Conservation (phyloP, 192 early-diverging fungal genomes). For the Mortierella hygrophila region DNA sequence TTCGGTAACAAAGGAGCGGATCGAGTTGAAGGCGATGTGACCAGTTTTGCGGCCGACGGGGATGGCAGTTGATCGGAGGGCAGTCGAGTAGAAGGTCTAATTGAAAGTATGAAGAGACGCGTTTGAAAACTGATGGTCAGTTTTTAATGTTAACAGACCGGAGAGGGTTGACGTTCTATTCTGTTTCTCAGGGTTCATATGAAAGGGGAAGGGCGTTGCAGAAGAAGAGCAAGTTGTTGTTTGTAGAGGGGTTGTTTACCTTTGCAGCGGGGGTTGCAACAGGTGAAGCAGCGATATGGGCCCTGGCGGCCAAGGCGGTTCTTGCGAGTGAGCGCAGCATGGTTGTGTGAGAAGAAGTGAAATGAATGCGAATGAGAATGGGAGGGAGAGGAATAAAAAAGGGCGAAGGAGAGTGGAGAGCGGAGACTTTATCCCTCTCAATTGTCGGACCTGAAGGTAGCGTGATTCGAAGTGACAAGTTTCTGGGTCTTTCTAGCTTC, state of each 20-base stretch:
- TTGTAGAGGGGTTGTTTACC: conserved; percentile 4
- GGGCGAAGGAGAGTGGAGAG: neutral
- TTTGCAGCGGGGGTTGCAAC: conserved; percentile 23
- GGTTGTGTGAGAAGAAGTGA: neutral
- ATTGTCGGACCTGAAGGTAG: neutral
- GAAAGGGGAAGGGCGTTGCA: neutral
- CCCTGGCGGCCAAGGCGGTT: conserved; percentile 40
- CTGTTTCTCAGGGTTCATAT: neutral
- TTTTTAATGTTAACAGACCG: neutral
- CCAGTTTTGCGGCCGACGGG: conserved; percentile 26
- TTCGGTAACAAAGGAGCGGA: conserved; percentile 44
- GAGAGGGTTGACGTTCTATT: neutral
- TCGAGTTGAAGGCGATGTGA: conserved; percentile 25
- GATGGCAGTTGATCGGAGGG: conserved; percentile 28
- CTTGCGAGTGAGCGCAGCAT: conserved; percentile 49
- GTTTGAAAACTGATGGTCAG: neutral
- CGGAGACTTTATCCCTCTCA: neutral
- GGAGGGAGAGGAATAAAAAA: neutral
- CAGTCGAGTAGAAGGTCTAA: conserved; percentile 41
- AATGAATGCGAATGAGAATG: conserved; percentile 5
- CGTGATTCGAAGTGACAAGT: neutral
- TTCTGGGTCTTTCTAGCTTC: neutral
- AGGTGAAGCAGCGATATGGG: conserved; percentile 9
- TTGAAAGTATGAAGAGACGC: neutral
- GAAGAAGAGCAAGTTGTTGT: neutral